Base-by-base conservation (phyloP, 106 monocot species). In the Dendrobium catenatum region DNA sequence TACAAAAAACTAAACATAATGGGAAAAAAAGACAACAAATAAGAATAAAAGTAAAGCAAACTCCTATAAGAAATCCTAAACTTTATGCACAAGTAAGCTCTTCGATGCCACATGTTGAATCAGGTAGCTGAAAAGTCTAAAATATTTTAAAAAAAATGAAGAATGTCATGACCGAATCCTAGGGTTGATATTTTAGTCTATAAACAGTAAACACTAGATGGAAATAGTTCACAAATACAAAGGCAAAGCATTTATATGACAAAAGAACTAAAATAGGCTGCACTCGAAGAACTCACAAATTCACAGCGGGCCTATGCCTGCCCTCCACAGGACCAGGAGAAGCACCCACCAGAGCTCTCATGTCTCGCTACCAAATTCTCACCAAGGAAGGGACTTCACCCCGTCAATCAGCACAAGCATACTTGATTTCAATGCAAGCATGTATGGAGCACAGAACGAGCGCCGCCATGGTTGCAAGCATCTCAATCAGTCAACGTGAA, bases 301-400 rank as follows among this genome's bases (percentile, higher is more conserved):
- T 42, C 22, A 64, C 46, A 37, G 80, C 31, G 61, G 29, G 29
- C 41, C 84, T 58, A 1, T 82, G 79, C 15, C 82, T 59, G 29
- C 77, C 77, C 49, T 81, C 81, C 40, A 78, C n/a, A 54, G 85
- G 44, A 77, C 46, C 20, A 70, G 85, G 70, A 82, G 78, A 75
- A 19, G 40, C 47, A 55, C 61, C 81, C n/a, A 73, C 72, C 3
- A 64, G 1, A 17, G 40, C 75, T 58, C 73, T 79, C 82, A 64
- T 79, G 24, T 75, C 44, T 18, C 20, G 5, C 44, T 33, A n/a
- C 19, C 4, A 31, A 76, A 70, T 33, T 13, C 20, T 9, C 67
- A 78, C 6, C 59, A 6, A 44, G 0, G 1, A 31, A 80, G 76
- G 17, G 17, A 59, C 80, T 51, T 51, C 70, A 16, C 33, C 37